Base-by-base conservation (phyloP, 2,329 filamentous ascomycete genomes). In the Rhinocladiella similis region DNA sequence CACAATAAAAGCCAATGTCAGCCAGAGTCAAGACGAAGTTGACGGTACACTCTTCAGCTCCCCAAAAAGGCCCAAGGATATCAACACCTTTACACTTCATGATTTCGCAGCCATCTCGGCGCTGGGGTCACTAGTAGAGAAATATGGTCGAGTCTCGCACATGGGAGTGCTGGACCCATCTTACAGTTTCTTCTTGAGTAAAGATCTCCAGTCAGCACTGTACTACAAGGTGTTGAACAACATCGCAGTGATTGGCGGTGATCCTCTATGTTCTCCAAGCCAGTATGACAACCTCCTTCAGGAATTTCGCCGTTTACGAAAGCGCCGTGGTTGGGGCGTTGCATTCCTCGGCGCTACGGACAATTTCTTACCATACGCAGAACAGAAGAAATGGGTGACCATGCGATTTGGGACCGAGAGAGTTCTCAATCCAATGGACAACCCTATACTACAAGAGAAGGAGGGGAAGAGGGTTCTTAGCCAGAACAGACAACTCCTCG, bases 101-200 rank as follows among this genome's bases (percentile, higher is more conserved):
- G 70, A 73, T 39, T 68, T 73, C 53, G 61, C 64, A n/a, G 68
- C 69, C 0, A 63, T 71, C 46, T 63, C 64, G 6, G 66, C 68
- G 13, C 63, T 73, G 13, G 61, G 69, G 38, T 51, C 56, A 1
- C 65, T 76, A 1, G 66, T 72, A 1, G 63, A 61, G 3, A 60
- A 63, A 10, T 71, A 75, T 57, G 73, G 74, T 5, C 66, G 68
- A 14, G 71, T 74, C 1, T 73, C 73, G 4, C 72, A 76, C 53
- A 76, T 75, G 73, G 73, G 72, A 1, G 68, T 77, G n/a, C 68
- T 75, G 1, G 74, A 77, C 43, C 68, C 62, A 6, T 73, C 70
- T 47, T 76, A 76, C 53, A 67, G 61, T 4, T 72, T 76, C 56
- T 77, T 75, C 54, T 63, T 76, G 14, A 75, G 72, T 47, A 65